Evolutionary conservation across 371 early-diverging fungal genomes (phyloP), one percentile per base, ranked within the genome.

Genomic region (Mortierella sp.): DNA sequence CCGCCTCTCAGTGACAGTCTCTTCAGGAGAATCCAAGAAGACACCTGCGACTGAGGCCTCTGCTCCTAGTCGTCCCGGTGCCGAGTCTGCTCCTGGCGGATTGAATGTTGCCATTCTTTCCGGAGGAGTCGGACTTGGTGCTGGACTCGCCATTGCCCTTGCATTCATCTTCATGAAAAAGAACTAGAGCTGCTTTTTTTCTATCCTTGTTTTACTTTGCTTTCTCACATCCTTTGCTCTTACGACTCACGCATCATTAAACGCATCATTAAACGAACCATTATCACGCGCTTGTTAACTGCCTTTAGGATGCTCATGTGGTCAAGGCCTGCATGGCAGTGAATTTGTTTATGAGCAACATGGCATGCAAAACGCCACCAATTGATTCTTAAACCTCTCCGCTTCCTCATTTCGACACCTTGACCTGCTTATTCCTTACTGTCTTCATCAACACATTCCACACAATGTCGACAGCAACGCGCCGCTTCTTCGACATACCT

Each of bases 81-180:
- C 11, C 19, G n/a, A 54, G 51, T 26, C 44, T 44, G 13, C n/a
- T 64, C n/a, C 43, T 69, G 44, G 43, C 13, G 78, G 78, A 44
- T 9, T 79, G 50, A 76, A 79, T 59, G 77, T 76, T 11, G 37
- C 79, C 13, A 57, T 83, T n/a, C 21, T 83, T 16, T 83, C 83
- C 8, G 83, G 83, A 14, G 83, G 79, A 11, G 72, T 83, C 34
- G 83, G 83, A 34, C 80, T 83, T 51, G 83, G 83, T 48, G 76
- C 79, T 13, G 83, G 83, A 34, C 31, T 83, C 37, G 69, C 76
- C 34, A 31, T 83, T 50, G 83, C 80, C 1, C 57, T 83, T 67
- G 83, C 67, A 70, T 83, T 83, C 53, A 74, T 74, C 1, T 51
- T 83, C 40, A 83, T 83, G 83, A 74, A 70, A 37, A 83, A 79